A percentile compares a stretch with the other conserved stretches of the same genome.
Evolutionary conservation across 1,284 basidiomycete species (phyloP).

Genomic region (Apiotrichum laibachii): DNA sequence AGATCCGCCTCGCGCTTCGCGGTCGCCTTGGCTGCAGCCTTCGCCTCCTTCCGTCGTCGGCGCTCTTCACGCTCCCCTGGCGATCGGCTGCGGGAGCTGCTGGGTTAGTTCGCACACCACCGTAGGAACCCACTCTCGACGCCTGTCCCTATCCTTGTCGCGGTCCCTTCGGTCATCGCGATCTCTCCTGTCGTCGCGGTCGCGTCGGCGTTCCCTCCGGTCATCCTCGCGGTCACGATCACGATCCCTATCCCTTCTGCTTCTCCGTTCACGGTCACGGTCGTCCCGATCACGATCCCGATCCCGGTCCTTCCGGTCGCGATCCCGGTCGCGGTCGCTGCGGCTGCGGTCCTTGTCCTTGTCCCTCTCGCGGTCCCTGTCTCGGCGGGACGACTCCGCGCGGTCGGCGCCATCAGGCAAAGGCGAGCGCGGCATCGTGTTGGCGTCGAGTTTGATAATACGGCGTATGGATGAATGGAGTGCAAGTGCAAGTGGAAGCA

Average conservation of each 20-base stretch:
- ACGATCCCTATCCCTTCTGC: constrained; percentile 7
- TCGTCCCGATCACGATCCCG: constrained; percentile 21
- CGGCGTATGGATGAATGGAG: background rate
- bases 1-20: constrained; percentile 77
- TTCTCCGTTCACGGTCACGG: constrained; percentile 4
- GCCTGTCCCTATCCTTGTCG: constrained; percentile 29
- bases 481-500: too few species aligned
- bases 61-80: constrained; percentile 28
- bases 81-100: constrained; percentile 43
- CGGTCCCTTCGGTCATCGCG: constrained; percentile 21
- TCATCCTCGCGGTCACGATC: constrained; percentile 6
- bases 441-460: background rate
- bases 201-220: constrained; percentile 9
- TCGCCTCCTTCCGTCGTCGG: constrained; percentile 67
- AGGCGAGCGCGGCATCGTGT: background rate
- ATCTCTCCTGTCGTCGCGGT: constrained; percentile 17
- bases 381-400: constrained; percentile 13
- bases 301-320: constrained; percentile 23
- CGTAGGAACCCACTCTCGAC: constrained; percentile 33
- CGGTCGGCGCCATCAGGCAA: constrained; percentile 5
- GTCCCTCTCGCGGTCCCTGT: constrained; percentile 17
- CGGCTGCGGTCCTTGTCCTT: constrained; percentile 14
- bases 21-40: constrained; percentile 71
- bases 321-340: constrained; percentile 27
- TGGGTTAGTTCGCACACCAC: constrained; percentile 1